A percentile compares a stretch with the other conserved stretches of the same genome.
These are phyloP conservation scores for Fusarium sp. DNA, from an alignment of 2,329 filamentous ascomycete genomes.

Conservation along the genomic window DNA sequence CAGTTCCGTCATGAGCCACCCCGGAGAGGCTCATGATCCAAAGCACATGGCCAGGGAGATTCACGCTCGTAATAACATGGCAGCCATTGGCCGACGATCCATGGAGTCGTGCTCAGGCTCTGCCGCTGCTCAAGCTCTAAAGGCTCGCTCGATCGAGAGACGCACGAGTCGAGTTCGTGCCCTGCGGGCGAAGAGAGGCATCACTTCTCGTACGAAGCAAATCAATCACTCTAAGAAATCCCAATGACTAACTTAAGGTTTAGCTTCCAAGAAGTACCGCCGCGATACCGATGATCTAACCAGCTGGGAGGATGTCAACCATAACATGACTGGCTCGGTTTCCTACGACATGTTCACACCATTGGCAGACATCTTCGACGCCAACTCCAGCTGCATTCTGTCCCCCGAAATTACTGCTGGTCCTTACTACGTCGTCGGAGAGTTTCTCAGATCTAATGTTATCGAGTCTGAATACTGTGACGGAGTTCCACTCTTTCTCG, in stretches of 20 bases:
- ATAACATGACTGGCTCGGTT: slow-evolving; percentile 16
- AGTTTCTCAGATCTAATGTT: slow-evolving; percentile 54
- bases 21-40: not conserved
- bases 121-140: not conserved
- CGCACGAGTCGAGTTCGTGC: not conserved
- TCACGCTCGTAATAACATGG: not conserved
- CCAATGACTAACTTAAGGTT: not conserved
- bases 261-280: slow-evolving; percentile 20
- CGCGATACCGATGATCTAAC: slow-evolving; percentile 18
- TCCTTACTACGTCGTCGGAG: slow-evolving; percentile 49
- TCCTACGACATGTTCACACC: slow-evolving; percentile 17
- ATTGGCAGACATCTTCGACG: slow-evolving; percentile 13
- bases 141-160: not conserved
- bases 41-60: not conserved
- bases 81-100: not conserved
- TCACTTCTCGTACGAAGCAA: not conserved
- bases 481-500: slow-evolving; percentile 55
- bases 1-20: not conserved
- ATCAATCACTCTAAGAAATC: not conserved
- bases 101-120: not conserved
- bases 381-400: slow-evolving; percentile 22
- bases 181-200: not conserved
- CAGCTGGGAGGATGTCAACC: slow-evolving; percentile 20
- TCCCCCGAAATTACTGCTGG: slow-evolving; percentile 16
- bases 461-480: slow-evolving; percentile 50